These are phyloP conservation scores for Ganoderma sp. DNA, from an alignment of 1,284 basidiomycete species.

Conservation along the genomic window DNA sequence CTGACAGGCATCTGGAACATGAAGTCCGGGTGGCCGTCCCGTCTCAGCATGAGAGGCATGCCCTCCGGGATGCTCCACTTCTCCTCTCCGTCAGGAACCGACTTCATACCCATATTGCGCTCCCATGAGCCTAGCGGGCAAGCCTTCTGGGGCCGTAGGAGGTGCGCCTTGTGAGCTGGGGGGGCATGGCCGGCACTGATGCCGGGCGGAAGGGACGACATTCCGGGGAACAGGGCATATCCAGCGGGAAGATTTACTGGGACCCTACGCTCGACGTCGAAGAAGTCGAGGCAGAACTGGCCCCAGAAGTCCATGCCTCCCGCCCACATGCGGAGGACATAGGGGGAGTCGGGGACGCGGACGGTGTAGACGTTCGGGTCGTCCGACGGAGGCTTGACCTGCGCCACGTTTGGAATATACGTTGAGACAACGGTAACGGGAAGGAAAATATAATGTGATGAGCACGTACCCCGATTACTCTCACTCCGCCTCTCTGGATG, in stretches of 20 bases:
- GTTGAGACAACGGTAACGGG: not conserved
- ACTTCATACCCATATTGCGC: not conserved
- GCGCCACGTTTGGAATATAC: not conserved
- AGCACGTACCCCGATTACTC: constrained; percentile 7
- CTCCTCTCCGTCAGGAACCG: constrained; percentile 12
- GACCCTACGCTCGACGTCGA: constrained; percentile 1
- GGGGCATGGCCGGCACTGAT: not conserved
- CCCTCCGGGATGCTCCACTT: constrained; percentile 13
- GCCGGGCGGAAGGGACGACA: not conserved
- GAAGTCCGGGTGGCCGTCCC: constrained; percentile 9
- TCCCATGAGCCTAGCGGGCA: constrained; percentile 10
- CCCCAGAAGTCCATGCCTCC: constrained; percentile 16
- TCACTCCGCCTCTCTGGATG: not conserved
- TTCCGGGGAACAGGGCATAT: not conserved
- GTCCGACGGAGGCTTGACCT: constrained; percentile 7
- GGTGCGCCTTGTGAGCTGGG: not conserved
- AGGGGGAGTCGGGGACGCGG: constrained; percentile 10
- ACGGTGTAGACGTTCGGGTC: constrained; percentile 8
- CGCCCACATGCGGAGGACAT: constrained; percentile 18
- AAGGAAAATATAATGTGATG: not conserved
- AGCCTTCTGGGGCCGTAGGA: no score
- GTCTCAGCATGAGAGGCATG: constrained; percentile 7
- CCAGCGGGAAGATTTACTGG: constrained; percentile 19
- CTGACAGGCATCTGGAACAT: constrained; percentile 10
- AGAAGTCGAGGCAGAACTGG: constrained; percentile 22